These are phyloP conservation scores for Pyrus communis DNA, from an alignment of 306 rosid species.

Conservation along the genomic window DNA sequence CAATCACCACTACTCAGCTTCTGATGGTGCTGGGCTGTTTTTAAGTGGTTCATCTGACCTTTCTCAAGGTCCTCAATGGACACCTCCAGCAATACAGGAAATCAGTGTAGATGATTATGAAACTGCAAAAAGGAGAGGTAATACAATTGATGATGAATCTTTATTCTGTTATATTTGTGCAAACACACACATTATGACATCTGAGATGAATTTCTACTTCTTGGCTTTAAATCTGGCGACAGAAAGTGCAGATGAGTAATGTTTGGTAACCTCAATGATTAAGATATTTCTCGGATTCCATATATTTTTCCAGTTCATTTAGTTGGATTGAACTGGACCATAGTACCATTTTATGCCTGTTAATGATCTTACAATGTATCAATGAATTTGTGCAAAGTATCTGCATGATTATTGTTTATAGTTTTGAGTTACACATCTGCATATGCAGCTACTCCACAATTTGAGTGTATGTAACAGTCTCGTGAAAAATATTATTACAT, in stretches of 20 bases:
- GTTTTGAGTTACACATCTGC: not conserved
- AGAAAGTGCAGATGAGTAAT: not conserved
- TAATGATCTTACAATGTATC: not conserved
- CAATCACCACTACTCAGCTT: constrained; percentile 58
- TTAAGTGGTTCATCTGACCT: constrained; percentile 74
- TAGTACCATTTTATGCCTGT: not conserved
- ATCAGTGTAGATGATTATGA: constrained; percentile 66
- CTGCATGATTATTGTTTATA: not conserved
- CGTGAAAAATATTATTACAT: not conserved
- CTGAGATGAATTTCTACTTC: not conserved
- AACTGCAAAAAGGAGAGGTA: constrained; percentile 55
- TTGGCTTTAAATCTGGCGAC: not conserved
- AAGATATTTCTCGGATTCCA: not conserved
- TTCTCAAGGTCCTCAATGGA: constrained; percentile 74
- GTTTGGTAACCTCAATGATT: not conserved
- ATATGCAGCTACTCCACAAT: not conserved
- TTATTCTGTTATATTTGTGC: not conserved
- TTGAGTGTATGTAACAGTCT: not conserved
- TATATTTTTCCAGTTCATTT: not conserved
- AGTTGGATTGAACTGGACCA: not conserved
- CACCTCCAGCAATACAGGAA: constrained; percentile 81
- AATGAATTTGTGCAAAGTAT: not conserved
- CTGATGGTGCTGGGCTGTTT: constrained; percentile 66
- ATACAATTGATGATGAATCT: constrained; percentile 4
- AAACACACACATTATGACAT: not conserved